Conservation (phyloP, 345 rosid genomes). For the Linum usitatissimum region DNA sequence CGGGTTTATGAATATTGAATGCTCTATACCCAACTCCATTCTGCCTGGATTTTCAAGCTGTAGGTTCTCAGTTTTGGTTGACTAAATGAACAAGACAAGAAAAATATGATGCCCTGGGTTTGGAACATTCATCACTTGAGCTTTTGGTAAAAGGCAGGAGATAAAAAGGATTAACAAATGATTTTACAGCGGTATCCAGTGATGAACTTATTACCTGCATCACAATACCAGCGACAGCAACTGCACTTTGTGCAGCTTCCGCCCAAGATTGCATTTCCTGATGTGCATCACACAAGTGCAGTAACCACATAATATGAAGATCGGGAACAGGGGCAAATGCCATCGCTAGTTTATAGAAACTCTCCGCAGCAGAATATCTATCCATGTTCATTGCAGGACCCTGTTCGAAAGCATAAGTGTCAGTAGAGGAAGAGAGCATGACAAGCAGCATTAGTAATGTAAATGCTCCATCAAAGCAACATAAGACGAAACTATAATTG, state of each 20-base stretch:
- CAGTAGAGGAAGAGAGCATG: not conserved
- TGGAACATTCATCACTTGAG: not conserved
- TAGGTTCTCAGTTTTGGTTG: no score
- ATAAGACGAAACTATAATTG: not conserved
- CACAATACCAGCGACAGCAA: constrained; percentile 85
- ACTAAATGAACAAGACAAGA: not conserved
- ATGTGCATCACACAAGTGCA: constrained; percentile 97
- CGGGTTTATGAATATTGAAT: no score
- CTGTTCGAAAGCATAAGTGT: constrained; percentile 22
- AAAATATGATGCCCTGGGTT: not conserved
- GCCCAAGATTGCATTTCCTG: constrained; percentile 99
- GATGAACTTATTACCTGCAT: constrained; percentile 52
- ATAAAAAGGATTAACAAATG: not conserved
- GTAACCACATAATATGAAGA: constrained; percentile 98
- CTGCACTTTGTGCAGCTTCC: constrained; percentile 98
- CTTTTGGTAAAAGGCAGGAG: not conserved
- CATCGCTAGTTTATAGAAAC: constrained; percentile 96
- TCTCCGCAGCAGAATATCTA: constrained; percentile 95
- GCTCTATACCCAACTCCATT: no score
- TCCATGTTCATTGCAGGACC: constrained; percentile 72
- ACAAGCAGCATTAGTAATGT: no score
- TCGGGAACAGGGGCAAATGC: constrained; percentile 99
- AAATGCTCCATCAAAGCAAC: not conserved
- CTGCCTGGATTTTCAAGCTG: no score
- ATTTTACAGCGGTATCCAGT: not conserved